Evolutionary conservation across 208 protist genomes (phyloP).

Genomic region (Tetramitus jugosus): DNA sequence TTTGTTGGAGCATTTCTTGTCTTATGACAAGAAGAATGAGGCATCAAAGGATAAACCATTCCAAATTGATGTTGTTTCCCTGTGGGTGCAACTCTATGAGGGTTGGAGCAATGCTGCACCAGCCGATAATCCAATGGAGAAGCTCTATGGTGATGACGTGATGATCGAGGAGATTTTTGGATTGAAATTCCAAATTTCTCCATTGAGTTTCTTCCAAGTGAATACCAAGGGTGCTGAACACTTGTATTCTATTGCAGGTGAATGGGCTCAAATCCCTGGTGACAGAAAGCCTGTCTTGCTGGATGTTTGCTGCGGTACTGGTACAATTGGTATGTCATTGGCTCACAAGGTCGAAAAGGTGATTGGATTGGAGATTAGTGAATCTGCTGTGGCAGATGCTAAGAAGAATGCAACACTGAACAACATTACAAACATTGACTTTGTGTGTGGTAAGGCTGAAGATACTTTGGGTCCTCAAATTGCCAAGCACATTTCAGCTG

Average conservation of each 20-base stretch:
- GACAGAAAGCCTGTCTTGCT: conserved; percentile 60
- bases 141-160: conserved; percentile 13
- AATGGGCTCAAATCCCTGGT: background rate
- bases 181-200: conserved; percentile 72
- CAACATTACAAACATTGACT: conserved; percentile 67
- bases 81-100: conserved; percentile 5
- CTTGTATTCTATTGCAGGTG: conserved; percentile 54
- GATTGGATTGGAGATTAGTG: conserved; percentile 81
- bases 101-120: conserved; percentile 20
- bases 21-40: background rate
- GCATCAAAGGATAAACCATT: background rate
- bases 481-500: background rate
- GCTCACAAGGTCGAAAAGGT: conserved; percentile 63
- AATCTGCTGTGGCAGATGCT: conserved; percentile 71
- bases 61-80: background rate
- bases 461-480: conserved; percentile 41
- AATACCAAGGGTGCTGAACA: conserved; percentile 76
- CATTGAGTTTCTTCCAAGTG: conserved; percentile 87
- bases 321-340: conserved; percentile 81
- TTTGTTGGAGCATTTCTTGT: background rate
- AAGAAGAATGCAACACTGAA: conserved; percentile 68
- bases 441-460: conserved; percentile 78
- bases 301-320: conserved; percentile 89
- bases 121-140: background rate
- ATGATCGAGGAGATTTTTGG: conserved; percentile 32